These are phyloP conservation scores for Ceratobasidium sp. DNA, from an alignment of 1,284 basidiomycete species.

Conservation along the genomic window DNA sequence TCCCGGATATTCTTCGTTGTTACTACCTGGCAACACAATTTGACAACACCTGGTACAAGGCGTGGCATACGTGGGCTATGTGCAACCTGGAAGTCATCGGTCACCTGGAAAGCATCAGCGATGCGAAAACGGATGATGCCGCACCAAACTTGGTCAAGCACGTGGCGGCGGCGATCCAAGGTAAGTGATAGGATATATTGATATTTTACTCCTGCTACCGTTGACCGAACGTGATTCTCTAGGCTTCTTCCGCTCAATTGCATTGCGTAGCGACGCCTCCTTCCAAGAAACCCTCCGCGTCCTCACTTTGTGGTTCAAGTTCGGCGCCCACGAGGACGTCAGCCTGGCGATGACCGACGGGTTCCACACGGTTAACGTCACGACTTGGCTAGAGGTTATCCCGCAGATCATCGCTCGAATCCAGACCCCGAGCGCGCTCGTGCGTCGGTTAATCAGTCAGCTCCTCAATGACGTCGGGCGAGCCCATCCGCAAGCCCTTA, in stretches of 20 bases:
- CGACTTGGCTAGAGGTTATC: slow-evolving; percentile 99
- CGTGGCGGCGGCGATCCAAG: slow-evolving; percentile 94
- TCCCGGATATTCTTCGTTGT: slow-evolving; percentile 81
- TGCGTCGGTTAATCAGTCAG: slow-evolving; percentile 88
- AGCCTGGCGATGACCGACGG: slow-evolving; percentile 89
- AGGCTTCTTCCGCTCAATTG: slow-evolving; percentile 97
- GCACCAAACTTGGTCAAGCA: slow-evolving; percentile 79
- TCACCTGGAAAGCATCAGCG: slow-evolving; percentile 74
- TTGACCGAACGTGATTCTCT: slow-evolving; percentile 8
- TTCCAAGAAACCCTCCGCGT: slow-evolving; percentile 94
- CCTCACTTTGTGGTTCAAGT: slow-evolving; percentile 98
- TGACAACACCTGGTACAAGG: slow-evolving; percentile 96
- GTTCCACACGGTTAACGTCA: slow-evolving; percentile 89
- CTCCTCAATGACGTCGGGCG: slow-evolving; percentile 93
- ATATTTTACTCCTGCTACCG: not conserved
- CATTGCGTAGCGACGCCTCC: slow-evolving; percentile 87
- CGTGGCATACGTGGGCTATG: slow-evolving; percentile 99
- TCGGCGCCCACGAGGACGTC: slow-evolving; percentile 90
- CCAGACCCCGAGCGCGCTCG: slow-evolving; percentile 88
- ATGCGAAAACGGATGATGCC: slow-evolving; percentile 68
- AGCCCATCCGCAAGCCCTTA: slow-evolving; percentile 96
- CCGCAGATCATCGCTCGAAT: slow-evolving; percentile 99
- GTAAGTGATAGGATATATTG: slow-evolving; percentile 54
- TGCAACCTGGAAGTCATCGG: slow-evolving; percentile 95
- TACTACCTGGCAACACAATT: slow-evolving; percentile 91